These are phyloP conservation scores for Maudiozyma saulgeensis DNA, from an alignment of 805 yeast genomes.

Conservation along the genomic window DNA sequence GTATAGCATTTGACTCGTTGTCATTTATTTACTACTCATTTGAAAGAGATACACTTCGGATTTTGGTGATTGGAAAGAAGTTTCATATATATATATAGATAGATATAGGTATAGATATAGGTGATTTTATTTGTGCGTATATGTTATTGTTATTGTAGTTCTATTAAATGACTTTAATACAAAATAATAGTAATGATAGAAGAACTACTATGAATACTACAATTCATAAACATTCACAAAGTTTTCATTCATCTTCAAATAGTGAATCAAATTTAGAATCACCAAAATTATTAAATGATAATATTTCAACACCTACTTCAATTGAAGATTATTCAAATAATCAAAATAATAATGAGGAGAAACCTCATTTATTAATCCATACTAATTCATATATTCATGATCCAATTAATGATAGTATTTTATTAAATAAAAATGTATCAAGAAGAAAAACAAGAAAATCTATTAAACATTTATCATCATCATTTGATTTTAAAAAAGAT, in stretches of 20 bases:
- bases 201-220: background rate
- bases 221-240: slow-evolving; percentile 9
- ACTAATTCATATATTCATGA: slow-evolving; percentile 26
- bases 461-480: slow-evolving; percentile 3
- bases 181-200: background rate
- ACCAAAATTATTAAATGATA: slow-evolving; percentile 16
- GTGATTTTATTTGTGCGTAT: too few relatives aligned
- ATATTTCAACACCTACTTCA: slow-evolving; percentile 9
- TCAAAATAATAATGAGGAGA: background rate
- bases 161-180: too few relatives aligned
- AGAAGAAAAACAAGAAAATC: slow-evolving; percentile 5
- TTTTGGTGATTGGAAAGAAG: too few relatives aligned
- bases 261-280: slow-evolving; percentile 18
- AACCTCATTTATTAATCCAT: slow-evolving; percentile 3
- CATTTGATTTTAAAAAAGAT: background rate
- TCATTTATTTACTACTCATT: too few relatives aligned
- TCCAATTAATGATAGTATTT: slow-evolving; percentile 24
- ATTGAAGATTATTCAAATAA: slow-evolving; percentile 4
- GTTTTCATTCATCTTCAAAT: slow-evolving; percentile 16
- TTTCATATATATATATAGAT: too few relatives aligned
- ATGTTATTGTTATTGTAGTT: too few relatives aligned
- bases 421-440: slow-evolving; percentile 28
- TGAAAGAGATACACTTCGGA: too few relatives aligned
- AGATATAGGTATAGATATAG: too few relatives aligned
- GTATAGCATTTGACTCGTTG: too few relatives aligned